phyloP scores from a whole-genome alignment of 768 basidiomycete genomes.

The Russula vinacea region DNA sequence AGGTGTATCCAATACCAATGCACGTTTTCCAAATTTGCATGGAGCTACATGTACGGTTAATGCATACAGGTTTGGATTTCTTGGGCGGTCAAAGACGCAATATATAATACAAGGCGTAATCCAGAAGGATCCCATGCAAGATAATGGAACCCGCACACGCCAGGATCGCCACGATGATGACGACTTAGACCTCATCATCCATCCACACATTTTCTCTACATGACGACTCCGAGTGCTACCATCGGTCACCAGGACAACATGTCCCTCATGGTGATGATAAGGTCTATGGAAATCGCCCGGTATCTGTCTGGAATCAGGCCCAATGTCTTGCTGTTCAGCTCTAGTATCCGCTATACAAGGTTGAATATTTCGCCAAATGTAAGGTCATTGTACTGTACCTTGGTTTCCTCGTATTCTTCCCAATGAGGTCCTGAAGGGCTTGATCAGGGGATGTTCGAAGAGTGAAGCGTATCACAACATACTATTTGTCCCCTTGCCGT shows the following conservation, averaged over 20 bases:
- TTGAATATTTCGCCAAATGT: background rate
- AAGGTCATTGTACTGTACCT: constrained; percentile 7
- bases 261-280: constrained; percentile 1
- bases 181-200: constrained; percentile 53
- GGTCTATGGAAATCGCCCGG: constrained; percentile 13
- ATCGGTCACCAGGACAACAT: constrained; percentile 15
- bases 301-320: constrained; percentile 13
- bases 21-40: too few species aligned
- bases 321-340: constrained; percentile 13
- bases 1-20: too few species aligned
- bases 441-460: background rate
- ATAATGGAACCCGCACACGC: constrained; percentile 39
- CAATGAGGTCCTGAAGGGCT: constrained; percentile 7
- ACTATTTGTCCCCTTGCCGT: constrained; percentile 41
- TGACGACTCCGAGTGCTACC: too few species aligned
- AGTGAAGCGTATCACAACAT: constrained; percentile 8
- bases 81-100: background rate
- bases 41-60: too few species aligned
- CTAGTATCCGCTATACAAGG: constrained; percentile 10
- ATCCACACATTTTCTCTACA: background rate
- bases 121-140: constrained; percentile 47
- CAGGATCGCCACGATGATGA: constrained; percentile 41
- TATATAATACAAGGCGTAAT: constrained; percentile 50
- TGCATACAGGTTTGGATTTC: constrained; percentile 47
- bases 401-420: constrained; percentile 3